phyloP scores from a whole-genome alignment of 2,329 filamentous ascomycete genomes.

The Fusarium zealandicum region DNA sequence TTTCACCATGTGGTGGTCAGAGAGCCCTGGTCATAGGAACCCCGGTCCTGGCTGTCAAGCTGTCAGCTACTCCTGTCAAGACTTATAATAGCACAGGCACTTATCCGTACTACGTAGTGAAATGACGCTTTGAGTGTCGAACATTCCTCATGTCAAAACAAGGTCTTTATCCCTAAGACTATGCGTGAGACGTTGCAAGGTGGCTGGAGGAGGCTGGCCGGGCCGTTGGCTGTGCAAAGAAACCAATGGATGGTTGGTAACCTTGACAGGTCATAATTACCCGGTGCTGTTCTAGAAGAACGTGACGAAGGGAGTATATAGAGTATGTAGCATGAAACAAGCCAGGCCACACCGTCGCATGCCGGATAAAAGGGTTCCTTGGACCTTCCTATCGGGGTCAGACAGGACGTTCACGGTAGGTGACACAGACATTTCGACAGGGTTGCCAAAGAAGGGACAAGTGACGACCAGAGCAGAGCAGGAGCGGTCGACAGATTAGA shows the following conservation, averaged over 20 bases:
- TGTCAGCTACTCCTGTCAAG: conserved; percentile 3
- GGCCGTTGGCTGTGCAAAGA: background rate
- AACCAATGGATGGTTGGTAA: no score
- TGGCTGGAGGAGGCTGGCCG: background rate
- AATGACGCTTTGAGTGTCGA: background rate
- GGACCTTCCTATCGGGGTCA: background rate
- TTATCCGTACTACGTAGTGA: no score
- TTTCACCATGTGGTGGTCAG: conserved; percentile 6
- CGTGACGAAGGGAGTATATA: background rate
- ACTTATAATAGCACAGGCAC: no score
- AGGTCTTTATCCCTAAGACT: no score
- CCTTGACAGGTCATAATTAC: conserved; percentile 12
- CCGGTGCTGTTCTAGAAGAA: conserved; percentile 18
- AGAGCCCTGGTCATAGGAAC: background rate
- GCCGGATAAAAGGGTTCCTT: conserved; percentile 1
- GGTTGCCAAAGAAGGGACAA: no score
- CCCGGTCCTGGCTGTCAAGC: background rate
- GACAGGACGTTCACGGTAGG: background rate
- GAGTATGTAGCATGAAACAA: background rate
- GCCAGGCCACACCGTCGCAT: background rate
- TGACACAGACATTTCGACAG: background rate
- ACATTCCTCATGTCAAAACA: no score
- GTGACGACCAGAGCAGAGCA: no score
- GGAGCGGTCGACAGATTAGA: no score
- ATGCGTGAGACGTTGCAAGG: no score